Evolutionary conservation across 1,284 basidiomycete genomes (phyloP), one percentile per base, ranked within the genome.

Genomic region (Cutaneotrichosporon cyanovorans): DNA sequence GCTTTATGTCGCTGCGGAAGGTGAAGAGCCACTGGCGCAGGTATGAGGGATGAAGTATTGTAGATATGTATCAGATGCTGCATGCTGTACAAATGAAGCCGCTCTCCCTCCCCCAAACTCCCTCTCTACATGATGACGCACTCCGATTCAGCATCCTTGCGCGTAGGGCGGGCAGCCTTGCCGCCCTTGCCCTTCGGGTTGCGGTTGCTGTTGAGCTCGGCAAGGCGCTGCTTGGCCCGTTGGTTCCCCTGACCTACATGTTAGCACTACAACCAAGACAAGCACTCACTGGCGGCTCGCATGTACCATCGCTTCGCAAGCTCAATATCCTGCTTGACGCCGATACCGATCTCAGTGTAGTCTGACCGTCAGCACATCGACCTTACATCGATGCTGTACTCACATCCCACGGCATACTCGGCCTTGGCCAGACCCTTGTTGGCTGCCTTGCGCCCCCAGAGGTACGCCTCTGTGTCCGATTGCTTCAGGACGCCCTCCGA

Each of bases 281-380:
- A 46, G 34, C 31, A 78, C 85, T 52, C 59, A 93, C 89, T 88
- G 55, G 91, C 89, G 39, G 91, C 88, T 36, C 95, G 82, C 87
- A 95, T 93, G 71, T 99, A 99, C 92, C 93, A 98, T 60, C 87
- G 78, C 73, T 95, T 97, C 16, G 95, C 91, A 67, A 93, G 85
- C 55, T 97, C 95, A 37, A 91, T 71, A 63, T 99, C 92, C 61
- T 88, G 85, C 73, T 91, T 91, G 62, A 96, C 86, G 20, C 95
- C 95, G 60, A 99, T 99, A 5, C 93, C 95, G 20, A 95, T 87
- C 69, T 99, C 95, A 0, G 87, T 85, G 69, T 98, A 98, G 72
- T 98, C 72, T 73, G 48, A 2, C n/a, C 50, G 61, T 46, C 50
- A 55, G 46, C 34, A 2, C 1, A 21, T 38, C 4, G 12, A 5